Percentiles rank a stretch among this genome's conserved stretches.
phyloP scores from a whole-genome alignment of 257 asterid species.

The Dorcoceras hygrometricum region DNA sequence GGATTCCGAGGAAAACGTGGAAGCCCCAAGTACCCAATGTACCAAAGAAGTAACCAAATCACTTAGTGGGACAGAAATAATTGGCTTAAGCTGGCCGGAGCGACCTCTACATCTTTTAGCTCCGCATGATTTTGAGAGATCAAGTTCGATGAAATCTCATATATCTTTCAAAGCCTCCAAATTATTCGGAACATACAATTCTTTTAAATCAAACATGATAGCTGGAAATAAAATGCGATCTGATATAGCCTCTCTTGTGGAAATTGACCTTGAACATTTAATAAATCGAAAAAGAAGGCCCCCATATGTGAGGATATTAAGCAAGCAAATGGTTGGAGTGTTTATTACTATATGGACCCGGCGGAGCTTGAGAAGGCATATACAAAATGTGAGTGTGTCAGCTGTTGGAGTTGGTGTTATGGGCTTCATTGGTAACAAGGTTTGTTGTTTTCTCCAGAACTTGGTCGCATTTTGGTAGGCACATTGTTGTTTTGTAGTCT shows the following conservation, averaged over 20 bases:
- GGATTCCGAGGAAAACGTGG: constrained; percentile 38
- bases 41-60: constrained; percentile 42
- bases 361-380: constrained; percentile 73
- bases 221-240: constrained; percentile 34
- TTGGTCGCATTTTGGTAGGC: constrained; percentile 14
- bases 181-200: constrained; percentile 49
- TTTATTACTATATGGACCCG: constrained; percentile 89
- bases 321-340: constrained; percentile 98
- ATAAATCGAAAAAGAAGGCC: constrained; percentile 77
- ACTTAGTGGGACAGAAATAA: constrained; percentile 66
- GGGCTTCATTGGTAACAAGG: constrained; percentile 99
- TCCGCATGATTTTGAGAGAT: constrained; percentile 51
- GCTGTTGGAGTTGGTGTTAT: constrained; percentile 94
- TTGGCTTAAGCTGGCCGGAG: constrained; percentile 98
- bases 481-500: not conserved
- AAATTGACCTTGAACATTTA: constrained; percentile 65
- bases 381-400: constrained; percentile 75
- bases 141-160: constrained; percentile 46
- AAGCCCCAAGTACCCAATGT: constrained; percentile 31
- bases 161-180: constrained; percentile 51
- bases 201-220: constrained; percentile 44
- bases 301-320: constrained; percentile 71
- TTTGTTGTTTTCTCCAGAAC: constrained; percentile 31
- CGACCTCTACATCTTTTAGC: constrained; percentile 64
- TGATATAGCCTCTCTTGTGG: constrained; percentile 48